Conservation (phyloP, 2,329 filamentous ascomycete genomes). For the Stagonosporopsis vannaccii region DNA sequence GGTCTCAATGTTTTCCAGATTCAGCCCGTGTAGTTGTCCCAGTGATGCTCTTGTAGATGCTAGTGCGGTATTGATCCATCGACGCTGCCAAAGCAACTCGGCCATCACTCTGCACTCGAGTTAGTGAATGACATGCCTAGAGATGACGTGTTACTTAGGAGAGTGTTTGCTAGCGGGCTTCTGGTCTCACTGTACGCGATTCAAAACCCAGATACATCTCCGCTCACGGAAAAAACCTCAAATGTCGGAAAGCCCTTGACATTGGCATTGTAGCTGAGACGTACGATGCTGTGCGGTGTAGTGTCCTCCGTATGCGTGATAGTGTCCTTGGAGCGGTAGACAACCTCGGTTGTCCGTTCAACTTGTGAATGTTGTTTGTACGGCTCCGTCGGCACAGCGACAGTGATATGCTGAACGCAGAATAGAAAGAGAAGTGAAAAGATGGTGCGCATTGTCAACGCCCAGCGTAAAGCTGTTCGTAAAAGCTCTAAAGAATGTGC, state of each 20-base stretch:
- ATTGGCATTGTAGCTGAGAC: slow-evolving; percentile 24
- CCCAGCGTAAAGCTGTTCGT: too few species aligned
- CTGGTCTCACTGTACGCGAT: slow-evolving; percentile 12
- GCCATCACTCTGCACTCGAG: slow-evolving; percentile 34
- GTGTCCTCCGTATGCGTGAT: slow-evolving; percentile 1
- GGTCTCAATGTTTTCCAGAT: slow-evolving; percentile 43
- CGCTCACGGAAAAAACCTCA: slow-evolving; percentile 17
- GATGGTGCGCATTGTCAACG: too few species aligned
- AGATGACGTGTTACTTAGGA: too few species aligned
- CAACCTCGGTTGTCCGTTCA: background rate
- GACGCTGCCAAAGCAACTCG: slow-evolving; percentile 47
- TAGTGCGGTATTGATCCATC: slow-evolving; percentile 50
- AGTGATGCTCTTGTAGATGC: slow-evolving; percentile 45
- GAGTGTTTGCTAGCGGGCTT: background rate
- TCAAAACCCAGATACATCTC: slow-evolving; percentile 16
- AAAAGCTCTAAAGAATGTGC: too few species aligned
- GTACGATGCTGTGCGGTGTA: background rate
- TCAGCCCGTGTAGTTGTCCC: slow-evolving; percentile 37
- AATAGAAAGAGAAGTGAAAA: too few species aligned
- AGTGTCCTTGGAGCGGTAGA: background rate
- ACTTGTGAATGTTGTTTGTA: too few species aligned
- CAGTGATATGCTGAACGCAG: too few species aligned
- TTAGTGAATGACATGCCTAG: too few species aligned
- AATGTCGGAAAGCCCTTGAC: slow-evolving; percentile 27
- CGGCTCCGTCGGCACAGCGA: too few species aligned